phyloP scores from a whole-genome alignment of 1,284 basidiomycete genomes.

The Trichosporon sp. region DNA sequence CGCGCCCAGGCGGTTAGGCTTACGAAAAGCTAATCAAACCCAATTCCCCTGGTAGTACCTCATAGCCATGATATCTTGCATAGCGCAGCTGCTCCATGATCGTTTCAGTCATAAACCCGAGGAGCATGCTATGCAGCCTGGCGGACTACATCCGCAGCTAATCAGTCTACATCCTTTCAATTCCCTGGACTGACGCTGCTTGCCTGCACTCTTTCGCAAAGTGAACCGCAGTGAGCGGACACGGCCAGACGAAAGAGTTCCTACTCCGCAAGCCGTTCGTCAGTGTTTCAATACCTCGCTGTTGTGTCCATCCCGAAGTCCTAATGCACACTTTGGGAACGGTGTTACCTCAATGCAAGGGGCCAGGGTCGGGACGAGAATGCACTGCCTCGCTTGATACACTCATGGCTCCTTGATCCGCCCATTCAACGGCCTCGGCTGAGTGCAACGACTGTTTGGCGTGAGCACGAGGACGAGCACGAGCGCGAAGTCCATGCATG shows the following conservation, averaged over 20 bases:
- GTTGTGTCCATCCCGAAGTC: background rate
- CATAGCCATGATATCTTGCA: no score
- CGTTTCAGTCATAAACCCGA: background rate
- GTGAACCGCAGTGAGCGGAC: no score
- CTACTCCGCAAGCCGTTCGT: background rate
- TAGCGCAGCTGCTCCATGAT: background rate
- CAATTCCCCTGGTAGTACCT: background rate
- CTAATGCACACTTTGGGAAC: background rate
- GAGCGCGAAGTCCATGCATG: background rate
- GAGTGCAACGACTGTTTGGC: background rate
- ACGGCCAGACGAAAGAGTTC: background rate
- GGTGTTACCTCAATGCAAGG: background rate
- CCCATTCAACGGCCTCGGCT: background rate
- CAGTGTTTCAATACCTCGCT: background rate
- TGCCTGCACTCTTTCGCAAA: no score
- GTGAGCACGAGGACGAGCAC: background rate
- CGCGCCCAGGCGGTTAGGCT: background rate
- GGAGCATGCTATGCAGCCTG: no score
- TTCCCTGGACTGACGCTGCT: no score
- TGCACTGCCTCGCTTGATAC: background rate
- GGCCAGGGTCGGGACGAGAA: background rate
- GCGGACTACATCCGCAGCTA: background rate
- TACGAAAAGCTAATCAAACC: constrained; percentile 1
- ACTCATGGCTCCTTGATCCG: background rate
- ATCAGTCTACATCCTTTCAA: no score